Evolutionary conservation across 768 basidiomycete species (phyloP), one percentile per base, ranked within the genome.

Genomic region (Scleroderma citrinum): DNA sequence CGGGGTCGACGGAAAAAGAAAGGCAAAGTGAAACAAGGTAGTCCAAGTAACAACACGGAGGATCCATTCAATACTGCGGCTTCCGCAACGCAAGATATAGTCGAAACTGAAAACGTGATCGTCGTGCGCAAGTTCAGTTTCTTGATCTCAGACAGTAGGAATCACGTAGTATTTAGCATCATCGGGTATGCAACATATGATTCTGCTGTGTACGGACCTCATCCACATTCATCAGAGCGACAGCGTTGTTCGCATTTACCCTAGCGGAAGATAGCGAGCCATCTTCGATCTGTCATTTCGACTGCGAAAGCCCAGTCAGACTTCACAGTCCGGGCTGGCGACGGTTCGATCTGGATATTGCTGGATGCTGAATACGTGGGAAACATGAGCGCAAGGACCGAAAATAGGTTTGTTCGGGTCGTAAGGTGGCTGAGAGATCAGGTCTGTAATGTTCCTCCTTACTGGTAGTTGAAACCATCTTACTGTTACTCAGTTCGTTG

Each of bases 291-390:
- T 62, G 63, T 14, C 57, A 68, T 20, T 63, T 80, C 23, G 76
- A 84, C 58, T 74, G 88, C 44, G 69, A 68, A 7, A 68, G 66
- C 38, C 87, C 87, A 13, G 69, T 90, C 5, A 60, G 78, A 83
- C 54, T 85, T 87, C 54, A 66, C 66, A 0, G 52, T 77, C n/a
- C n/a, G n/a, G 14, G 56, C 59, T 23, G 59, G 58, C 14, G 67
- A 72, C 24, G 69, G 66, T 4, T 50, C 48, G 10, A 56, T 83
- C 21, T 75, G 75, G 69, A 73, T 77, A 5, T 64, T 70, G 11
- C 54, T 83, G n/a, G 82, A 85, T 58, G 63, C 65, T 5, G 62
- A 69, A 48, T 76, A 77, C 70, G 51, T 47, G 21, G 54, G 50
- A 12, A 23, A 56, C 23, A 10, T n/a, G 40, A 46, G 55, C 20